Conservation (phyloP, 2,329 filamentous ascomycete genomes). For the Niveomyces coronatus region DNA sequence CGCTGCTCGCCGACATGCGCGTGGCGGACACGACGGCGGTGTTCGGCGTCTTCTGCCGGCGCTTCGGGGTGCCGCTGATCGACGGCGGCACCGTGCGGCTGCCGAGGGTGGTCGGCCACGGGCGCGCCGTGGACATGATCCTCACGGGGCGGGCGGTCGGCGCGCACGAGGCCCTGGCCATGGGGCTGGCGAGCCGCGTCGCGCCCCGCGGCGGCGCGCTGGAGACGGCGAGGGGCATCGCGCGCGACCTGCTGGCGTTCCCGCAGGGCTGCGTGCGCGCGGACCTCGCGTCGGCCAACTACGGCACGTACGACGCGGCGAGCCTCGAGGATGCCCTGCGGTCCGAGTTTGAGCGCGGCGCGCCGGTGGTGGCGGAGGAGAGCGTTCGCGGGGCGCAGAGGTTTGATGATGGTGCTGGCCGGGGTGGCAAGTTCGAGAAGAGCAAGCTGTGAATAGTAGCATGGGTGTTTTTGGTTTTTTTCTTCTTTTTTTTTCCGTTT, state of each 20-base stretch:
- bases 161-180: slow-evolving; percentile 37
- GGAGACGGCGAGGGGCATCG: slow-evolving; percentile 37
- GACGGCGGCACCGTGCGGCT: slow-evolving; percentile 41
- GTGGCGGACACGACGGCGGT: slow-evolving; percentile 42
- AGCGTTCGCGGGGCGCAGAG: slow-evolving; percentile 20
- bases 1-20: slow-evolving; percentile 41
- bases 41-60: slow-evolving; percentile 45
- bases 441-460: slow-evolving; percentile 1
- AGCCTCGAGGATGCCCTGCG: slow-evolving; percentile 40
- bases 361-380: slow-evolving; percentile 31
- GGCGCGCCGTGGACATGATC: slow-evolving; percentile 45
- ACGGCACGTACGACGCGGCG: slow-evolving; percentile 36
- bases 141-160: slow-evolving; percentile 39
- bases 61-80: slow-evolving; percentile 24
- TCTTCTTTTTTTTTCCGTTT: too few relatives aligned
- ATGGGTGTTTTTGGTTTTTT: too few relatives aligned
- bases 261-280: slow-evolving; percentile 42
- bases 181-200: slow-evolving; percentile 43
- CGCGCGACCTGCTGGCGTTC: slow-evolving; percentile 34
- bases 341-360: slow-evolving; percentile 35
- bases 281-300: slow-evolving; percentile 38
- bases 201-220: slow-evolving; percentile 39
- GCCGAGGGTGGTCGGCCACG: slow-evolving; percentile 39
- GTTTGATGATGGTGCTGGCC: slow-evolving; percentile 10
- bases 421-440: slow-evolving; percentile 7